phyloP scores from a whole-genome alignment of 108 stramenopile genomes.

The Discostella stelligeroides region DNA sequence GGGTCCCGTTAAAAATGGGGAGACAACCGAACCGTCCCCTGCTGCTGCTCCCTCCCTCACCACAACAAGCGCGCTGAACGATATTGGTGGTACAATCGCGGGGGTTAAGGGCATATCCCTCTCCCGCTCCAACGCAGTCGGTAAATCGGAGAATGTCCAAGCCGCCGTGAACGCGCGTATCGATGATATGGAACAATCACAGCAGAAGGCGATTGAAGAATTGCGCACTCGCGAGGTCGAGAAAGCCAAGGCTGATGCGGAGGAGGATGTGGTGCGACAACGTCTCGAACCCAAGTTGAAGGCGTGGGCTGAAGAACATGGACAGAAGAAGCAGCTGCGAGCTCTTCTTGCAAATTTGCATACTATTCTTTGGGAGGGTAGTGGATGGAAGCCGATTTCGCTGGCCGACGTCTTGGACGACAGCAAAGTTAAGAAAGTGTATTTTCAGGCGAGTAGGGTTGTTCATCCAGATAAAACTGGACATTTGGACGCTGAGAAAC shows the following conservation, averaged over 20 bases:
- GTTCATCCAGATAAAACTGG: conserved; percentile 95
- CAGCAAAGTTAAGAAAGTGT: conserved; percentile 83
- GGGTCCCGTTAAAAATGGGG: conserved; percentile 43
- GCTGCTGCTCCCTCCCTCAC: background rate
- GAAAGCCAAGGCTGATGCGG: conserved; percentile 66
- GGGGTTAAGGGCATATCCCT: conserved; percentile 71
- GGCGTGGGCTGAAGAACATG: conserved; percentile 90
- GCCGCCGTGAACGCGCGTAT: conserved; percentile 74
- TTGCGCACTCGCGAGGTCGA: conserved; percentile 68
- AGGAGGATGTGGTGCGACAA: conserved; percentile 74
- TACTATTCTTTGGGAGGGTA: conserved; percentile 89
- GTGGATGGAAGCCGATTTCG: conserved; percentile 89
- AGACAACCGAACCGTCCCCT: conserved; percentile 8
- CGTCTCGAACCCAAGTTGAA: conserved; percentile 85
- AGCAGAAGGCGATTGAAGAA: conserved; percentile 74
- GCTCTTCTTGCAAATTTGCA: conserved; percentile 95
- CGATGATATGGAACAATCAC: conserved; percentile 72
- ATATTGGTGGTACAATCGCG: conserved; percentile 24
- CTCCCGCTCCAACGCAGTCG: conserved; percentile 65
- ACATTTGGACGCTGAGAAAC: conserved; percentile 83
- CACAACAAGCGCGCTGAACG: conserved; percentile 7
- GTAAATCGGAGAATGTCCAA: conserved; percentile 72
- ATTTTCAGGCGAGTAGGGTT: conserved; percentile 90
- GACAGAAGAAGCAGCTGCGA: conserved; percentile 94
- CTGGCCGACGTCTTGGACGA: conserved; percentile 95